Evolutionary conservation across 352 stramenopile genomes (phyloP), one percentile per base, ranked within the genome.

Genomic region (Aphanomyces astaci): DNA sequence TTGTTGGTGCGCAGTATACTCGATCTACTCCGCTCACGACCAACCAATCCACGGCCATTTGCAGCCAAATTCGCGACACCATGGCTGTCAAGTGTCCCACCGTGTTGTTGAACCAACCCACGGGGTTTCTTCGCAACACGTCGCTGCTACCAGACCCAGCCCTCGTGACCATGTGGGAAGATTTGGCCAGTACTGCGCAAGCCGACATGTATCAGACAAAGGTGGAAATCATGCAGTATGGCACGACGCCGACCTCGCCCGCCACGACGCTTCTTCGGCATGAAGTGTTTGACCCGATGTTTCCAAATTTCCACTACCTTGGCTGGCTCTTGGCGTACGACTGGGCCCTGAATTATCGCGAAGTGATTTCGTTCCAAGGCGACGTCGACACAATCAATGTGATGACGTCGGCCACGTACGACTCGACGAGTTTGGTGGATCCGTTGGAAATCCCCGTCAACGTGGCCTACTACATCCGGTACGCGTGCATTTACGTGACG

Each of bases 271-370:
- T 49, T n/a, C 40, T 49, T 15, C 40, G 40, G 1, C 40, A 49
- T n/a, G 22, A 49, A 49, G 1, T 49, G 22, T 49, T 49, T 49
- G 40, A 49, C 1, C 40, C 40, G 15, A 0, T n/a, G 17, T 49
- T n/a, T n/a, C 40, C 40, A n/a, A 49, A 15, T n/a, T 49, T 49
- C 40, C 40, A 49, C 40, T 0, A 49, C 40, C 15, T 49, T 49
- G 57, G 32, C 32, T 66, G 45, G 39, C 4, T 9, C n/a, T 48
- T 66, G 39, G 24, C 39, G 19, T 55, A 55, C 19, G 57, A 66
- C 39, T 66, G 57, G 57, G 32, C 39, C 3, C 19, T 66, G 9
- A 62, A 66, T 62, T n/a, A 66, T 11, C 60, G 60, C 19, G 60
- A 66, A 2, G 60, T 45, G 3, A 31, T 66, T 4, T 19, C 60